Conservation (phyloP, 108 stramenopile genomes). For the Cyclotella cryptica region DNA sequence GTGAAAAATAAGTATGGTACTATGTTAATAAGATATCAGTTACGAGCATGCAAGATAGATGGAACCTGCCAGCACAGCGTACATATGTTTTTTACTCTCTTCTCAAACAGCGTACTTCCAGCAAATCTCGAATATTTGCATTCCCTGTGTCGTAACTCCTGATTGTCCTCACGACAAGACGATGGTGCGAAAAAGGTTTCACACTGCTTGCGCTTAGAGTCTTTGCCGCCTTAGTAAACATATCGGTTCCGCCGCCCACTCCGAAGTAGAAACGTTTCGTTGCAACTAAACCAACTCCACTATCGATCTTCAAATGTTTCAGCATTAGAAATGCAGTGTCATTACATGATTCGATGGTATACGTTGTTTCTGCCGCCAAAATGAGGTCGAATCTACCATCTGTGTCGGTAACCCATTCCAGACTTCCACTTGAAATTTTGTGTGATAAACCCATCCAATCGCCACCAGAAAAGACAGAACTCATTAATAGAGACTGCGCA, state of each 20-base stretch:
- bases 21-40: too few relatives aligned
- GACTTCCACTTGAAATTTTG: slow-evolving; percentile 32
- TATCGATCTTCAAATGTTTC: slow-evolving; percentile 59
- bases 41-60: too few relatives aligned
- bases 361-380: slow-evolving; percentile 86
- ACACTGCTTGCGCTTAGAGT: slow-evolving; percentile 5
- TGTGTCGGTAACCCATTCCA: neutral
- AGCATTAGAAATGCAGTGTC: slow-evolving; percentile 75
- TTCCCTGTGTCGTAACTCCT: slow-evolving; percentile 72
- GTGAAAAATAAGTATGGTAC: too few relatives aligned
- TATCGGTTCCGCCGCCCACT: slow-evolving; percentile 82
- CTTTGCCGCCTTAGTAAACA: slow-evolving; percentile 44
- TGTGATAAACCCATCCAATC: slow-evolving; percentile 75
- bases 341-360: slow-evolving; percentile 62
- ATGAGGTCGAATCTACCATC: slow-evolving; percentile 67
- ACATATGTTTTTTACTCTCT: too few relatives aligned
- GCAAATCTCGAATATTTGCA: slow-evolving; percentile 83
- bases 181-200: slow-evolving; percentile 9
- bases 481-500: slow-evolving; percentile 23
- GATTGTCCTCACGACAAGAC: slow-evolving; percentile 29
- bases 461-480: slow-evolving; percentile 62
- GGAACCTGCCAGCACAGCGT: too few relatives aligned
- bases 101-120: slow-evolving; percentile 42
- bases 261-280: slow-evolving; percentile 92
- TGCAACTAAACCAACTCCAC: slow-evolving; percentile 74